Evolutionary conservation across 495 filamentous ascomycete genomes (phyloP).

Genomic region (Aspergillus campestris): DNA sequence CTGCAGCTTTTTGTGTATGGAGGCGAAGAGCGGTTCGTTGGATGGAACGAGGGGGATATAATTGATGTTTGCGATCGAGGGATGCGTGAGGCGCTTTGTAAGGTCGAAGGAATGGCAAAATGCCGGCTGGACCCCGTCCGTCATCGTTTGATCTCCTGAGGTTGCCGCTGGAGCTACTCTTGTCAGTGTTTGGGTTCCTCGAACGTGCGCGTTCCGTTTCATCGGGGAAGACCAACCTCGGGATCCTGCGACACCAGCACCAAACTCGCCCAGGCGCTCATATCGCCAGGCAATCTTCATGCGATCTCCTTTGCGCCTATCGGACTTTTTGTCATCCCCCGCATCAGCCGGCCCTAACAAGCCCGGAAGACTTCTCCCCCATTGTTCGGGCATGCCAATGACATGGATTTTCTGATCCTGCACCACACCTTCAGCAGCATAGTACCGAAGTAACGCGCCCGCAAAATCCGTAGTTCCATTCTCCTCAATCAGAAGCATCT

Average conservation of each 20-base stretch:
- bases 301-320: constrained; percentile 48
- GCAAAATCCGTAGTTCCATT: constrained; percentile 93
- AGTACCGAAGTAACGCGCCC: constrained; percentile 75
- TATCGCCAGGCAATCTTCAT: constrained; percentile 99
- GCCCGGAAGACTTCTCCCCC: constrained; percentile 77
- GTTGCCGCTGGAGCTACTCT: constrained; percentile 15
- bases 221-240: constrained; percentile 37
- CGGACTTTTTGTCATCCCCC: constrained; percentile 31
- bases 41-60: constrained; percentile 46
- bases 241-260: constrained; percentile 41
- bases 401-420: constrained; percentile 87
- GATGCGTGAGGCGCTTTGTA: constrained; percentile 66
- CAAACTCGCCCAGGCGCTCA: constrained; percentile 68
- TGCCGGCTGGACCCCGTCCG: constrained; percentile 20
- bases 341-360: constrained; percentile 46
- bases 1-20: constrained; percentile 54
- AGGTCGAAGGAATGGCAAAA: constrained; percentile 93
- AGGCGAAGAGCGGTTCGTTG: constrained; percentile 52
- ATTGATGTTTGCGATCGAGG: constrained; percentile 44
- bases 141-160: constrained; percentile 17
- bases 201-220: not conserved
- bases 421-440: constrained; percentile 85
- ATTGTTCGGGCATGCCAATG: constrained; percentile 67
- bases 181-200: constrained; percentile 9
- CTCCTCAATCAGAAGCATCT: constrained; percentile 75